phyloP scores from a whole-genome alignment of 495 filamentous ascomycete genomes.

The Poronia punctata region DNA sequence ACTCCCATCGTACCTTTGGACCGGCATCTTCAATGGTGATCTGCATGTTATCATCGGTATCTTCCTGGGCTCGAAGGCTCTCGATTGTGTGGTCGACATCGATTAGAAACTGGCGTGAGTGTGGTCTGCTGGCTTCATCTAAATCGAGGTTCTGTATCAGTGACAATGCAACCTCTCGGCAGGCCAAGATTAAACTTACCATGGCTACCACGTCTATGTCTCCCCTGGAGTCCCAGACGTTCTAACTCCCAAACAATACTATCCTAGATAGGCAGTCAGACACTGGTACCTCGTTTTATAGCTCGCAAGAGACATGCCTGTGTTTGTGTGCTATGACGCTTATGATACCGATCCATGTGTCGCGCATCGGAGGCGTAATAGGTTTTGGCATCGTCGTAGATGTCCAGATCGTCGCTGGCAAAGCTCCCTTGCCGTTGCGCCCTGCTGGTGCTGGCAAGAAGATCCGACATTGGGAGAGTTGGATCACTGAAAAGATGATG shows the following conservation, averaged over 20 bases:
- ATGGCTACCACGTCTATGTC: slow-evolving; percentile 43
- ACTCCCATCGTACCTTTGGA: slow-evolving; percentile 86
- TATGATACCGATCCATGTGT: slow-evolving; percentile 34
- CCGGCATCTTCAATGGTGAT: slow-evolving; percentile 95
- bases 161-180: no score
- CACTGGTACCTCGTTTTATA: no score
- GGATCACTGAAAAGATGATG: no score
- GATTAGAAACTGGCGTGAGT: slow-evolving; percentile 65
- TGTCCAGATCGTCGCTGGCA: slow-evolving; percentile 27
- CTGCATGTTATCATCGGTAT: slow-evolving; percentile 85
- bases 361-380: slow-evolving; percentile 44
- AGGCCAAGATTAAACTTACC: slow-evolving; percentile 24
- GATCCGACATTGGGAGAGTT: slow-evolving; percentile 2
- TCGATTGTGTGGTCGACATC: slow-evolving; percentile 69
- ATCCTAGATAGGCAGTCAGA: slow-evolving; percentile 29
- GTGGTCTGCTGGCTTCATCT: slow-evolving; percentile 40
- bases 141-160: background rate
- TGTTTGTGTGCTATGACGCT: slow-evolving; percentile 40
- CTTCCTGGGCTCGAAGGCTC: slow-evolving; percentile 68
- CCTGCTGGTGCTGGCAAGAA: slow-evolving; percentile 6
- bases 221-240: slow-evolving; percentile 33
- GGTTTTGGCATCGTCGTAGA: slow-evolving; percentile 43
- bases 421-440: slow-evolving; percentile 6
- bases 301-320: slow-evolving; percentile 26
- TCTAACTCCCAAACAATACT: slow-evolving; percentile 38